Evolutionary conservation across 2,329 filamentous ascomycete genomes (phyloP).

Genomic region (Thelonectria discophora): DNA sequence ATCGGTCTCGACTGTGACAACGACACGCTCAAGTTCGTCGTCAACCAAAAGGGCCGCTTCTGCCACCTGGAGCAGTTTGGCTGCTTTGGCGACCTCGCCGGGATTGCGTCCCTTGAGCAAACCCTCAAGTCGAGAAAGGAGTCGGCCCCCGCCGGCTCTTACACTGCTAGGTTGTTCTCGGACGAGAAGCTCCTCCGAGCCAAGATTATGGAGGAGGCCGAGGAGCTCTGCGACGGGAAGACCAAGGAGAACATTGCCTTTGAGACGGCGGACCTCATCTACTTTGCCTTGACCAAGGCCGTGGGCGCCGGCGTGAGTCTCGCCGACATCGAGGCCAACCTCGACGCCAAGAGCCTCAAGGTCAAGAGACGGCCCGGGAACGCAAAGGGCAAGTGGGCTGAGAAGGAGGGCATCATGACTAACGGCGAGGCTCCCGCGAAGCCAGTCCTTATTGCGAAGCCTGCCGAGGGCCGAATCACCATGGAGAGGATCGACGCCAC

Average conservation of each 20-base stretch:
- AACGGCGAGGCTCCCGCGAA: constrained; percentile 49
- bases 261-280: constrained; percentile 93
- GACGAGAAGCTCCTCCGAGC: constrained; percentile 89
- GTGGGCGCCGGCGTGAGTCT: constrained; percentile 84
- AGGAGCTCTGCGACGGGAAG: constrained; percentile 89
- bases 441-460: constrained; percentile 47
- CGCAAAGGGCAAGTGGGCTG: constrained; percentile 91
- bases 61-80: constrained; percentile 92
- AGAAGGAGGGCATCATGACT: constrained; percentile 75
- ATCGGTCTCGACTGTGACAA: constrained; percentile 92
- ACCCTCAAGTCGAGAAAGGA: constrained; percentile 83
- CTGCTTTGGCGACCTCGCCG: constrained; percentile 87
- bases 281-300: constrained; percentile 93
- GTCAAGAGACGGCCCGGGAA: constrained; percentile 93
- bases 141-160: constrained; percentile 87
- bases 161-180: constrained; percentile 91
- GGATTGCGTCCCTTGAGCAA: constrained; percentile 85
- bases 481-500: constrained; percentile 84
- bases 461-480: constrained; percentile 67
- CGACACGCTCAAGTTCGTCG: constrained; percentile 89
- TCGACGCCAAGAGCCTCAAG: constrained; percentile 95
- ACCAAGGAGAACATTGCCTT: constrained; percentile 87
- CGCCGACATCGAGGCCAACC: constrained; percentile 88
- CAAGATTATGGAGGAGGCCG: constrained; percentile 98
- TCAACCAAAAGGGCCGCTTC: constrained; percentile 90